Percentiles rank a stretch among this genome's conserved stretches.
phyloP scores from a whole-genome alignment of 805 yeast species.

The Brettanomyces anomalus region DNA sequence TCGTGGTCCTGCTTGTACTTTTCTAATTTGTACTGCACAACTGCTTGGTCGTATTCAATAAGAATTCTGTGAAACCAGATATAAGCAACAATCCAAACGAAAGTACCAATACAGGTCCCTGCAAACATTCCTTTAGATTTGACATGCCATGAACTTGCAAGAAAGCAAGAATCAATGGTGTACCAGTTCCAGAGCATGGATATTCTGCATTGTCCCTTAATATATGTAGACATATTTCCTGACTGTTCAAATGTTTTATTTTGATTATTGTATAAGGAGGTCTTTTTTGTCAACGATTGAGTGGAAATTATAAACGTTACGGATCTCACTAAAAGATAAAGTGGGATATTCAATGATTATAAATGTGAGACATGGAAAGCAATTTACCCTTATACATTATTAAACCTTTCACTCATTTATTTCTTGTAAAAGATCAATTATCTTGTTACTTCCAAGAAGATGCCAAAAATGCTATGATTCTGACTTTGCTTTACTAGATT shows the following conservation, averaged over 20 bases:
- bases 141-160: constrained; percentile 57
- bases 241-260: constrained; percentile 2
- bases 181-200: constrained; percentile 70
- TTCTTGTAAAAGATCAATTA: too few relatives aligned
- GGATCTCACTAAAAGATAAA: too few relatives aligned
- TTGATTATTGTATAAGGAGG: too few relatives aligned
- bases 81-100: constrained; percentile 45
- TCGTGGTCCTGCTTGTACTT: constrained; percentile 2
- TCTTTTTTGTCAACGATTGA: too few relatives aligned
- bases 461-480: too few relatives aligned
- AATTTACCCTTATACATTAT: too few relatives aligned
- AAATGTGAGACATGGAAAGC: too few relatives aligned
- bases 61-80: constrained; percentile 49
- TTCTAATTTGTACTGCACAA: constrained; percentile 16
- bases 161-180: constrained; percentile 56
- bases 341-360: too few relatives aligned
- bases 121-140: constrained; percentile 52
- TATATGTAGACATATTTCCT: not conserved
- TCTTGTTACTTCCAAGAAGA: too few relatives aligned
- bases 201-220: not conserved
- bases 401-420: too few relatives aligned
- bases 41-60: constrained; percentile 41
- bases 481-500: too few relatives aligned
- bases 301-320: too few relatives aligned
- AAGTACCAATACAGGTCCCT: constrained; percentile 67